These are phyloP conservation scores for Danielia reshetovae DNA, from an alignment of 805 yeast genomes.

Conservation along the genomic window DNA sequence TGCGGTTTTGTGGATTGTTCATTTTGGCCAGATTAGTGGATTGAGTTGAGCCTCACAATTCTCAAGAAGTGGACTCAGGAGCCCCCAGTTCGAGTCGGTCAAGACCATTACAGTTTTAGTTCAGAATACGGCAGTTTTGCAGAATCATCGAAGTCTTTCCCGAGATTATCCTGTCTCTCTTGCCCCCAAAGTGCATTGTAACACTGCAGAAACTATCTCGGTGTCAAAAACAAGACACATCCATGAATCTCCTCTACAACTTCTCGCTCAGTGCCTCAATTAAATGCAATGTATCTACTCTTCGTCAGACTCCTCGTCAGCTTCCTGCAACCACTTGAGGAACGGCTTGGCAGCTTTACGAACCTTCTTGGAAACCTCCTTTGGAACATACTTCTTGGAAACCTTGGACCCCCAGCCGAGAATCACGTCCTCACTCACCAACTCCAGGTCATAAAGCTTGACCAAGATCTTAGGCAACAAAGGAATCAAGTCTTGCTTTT, in stretches of 20 bases:
- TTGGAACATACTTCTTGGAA: constrained; percentile 89
- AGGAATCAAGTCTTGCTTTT: constrained; percentile 65
- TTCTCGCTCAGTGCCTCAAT: not conserved
- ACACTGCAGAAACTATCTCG: not conserved
- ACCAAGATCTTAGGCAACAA: constrained; percentile 77
- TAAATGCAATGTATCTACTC: constrained; percentile 33
- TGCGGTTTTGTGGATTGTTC: no score
- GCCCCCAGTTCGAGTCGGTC: no score
- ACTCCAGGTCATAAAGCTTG: constrained; percentile 76
- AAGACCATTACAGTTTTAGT: no score
- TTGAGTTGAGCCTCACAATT: no score
- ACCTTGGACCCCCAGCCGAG: constrained; percentile 85
- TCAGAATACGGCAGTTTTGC: no score
- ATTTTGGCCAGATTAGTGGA: no score
- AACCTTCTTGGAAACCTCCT: constrained; percentile 87
- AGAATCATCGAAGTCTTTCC: no score
- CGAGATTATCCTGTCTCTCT: no score
- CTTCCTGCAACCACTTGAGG: constrained; percentile 90
- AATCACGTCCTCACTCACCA: constrained; percentile 79
- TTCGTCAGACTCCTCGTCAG: constrained; percentile 76
- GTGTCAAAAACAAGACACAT: not conserved
- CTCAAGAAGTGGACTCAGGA: no score
- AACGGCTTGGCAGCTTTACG: constrained; percentile 96
- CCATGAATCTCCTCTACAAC: not conserved
- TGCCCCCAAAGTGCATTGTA: no score